Base-by-base conservation (phyloP, 2,329 filamentous ascomycete genomes). In the Polytolypa hystricis region DNA sequence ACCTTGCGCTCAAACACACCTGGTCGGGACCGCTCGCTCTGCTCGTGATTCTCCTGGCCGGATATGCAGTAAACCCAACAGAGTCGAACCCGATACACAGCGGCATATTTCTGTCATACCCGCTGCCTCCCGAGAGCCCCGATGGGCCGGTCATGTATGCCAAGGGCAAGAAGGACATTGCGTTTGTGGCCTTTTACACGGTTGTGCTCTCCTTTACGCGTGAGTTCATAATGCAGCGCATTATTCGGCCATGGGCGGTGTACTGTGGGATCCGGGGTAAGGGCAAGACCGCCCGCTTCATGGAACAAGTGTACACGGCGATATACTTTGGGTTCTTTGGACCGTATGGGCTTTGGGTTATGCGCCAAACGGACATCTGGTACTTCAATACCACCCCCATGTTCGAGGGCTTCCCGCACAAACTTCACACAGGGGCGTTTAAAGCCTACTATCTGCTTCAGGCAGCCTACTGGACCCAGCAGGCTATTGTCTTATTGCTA, bases 391-490 rank as follows among this genome's bases (percentile, higher is more conserved):
- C 84, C 2, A 69, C 67, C 18, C 84, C 77, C 58, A 93, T 95
- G 84, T 95, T 93, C 61, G 84, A 89, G 59, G 70, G 68, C 12
- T 94, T 85, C 59, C 87, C 87, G 4, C 87, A 95, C 61, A 73
- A 74, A 50, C 79, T 81, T 18, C 85, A 93, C 55, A 79, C 83
- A 44, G 83, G 70, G 40, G 51, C 73, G 26, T 86, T 95, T 74
- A 96, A 96, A 69, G 85, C 89, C 42, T 96, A 95, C 66, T 96
- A 96, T 59, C 71, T 96, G 45, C 82, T 95, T 51, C 79, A 96
- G 64, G 89, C 85, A 29, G 83, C 82, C 47, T 96, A 94, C 70
- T 96, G 89, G 89, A 77, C 83, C 3, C 87, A 95, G 68, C 87
- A 95, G 66, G 83, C 81, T 34, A 82, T 96, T 48, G 87, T 95